Evolutionary conservation across 208 protist genomes (phyloP), one percentile per base, ranked within the genome.

Genomic region (Trypanosomatidae sp.): DNA sequence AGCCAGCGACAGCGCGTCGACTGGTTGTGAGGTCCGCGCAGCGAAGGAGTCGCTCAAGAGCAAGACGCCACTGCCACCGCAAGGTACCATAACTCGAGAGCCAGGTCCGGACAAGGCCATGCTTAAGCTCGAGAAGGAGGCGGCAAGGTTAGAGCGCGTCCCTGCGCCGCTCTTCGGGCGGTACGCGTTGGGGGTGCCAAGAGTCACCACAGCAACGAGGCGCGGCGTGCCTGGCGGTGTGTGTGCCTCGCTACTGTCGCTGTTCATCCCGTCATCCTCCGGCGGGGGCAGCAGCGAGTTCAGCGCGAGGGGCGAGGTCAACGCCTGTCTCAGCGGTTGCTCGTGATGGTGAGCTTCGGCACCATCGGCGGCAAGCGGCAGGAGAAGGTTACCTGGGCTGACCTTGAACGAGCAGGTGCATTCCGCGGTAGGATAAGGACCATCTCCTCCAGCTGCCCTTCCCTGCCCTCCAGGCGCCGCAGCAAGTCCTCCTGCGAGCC

Each of bases 141-240:
- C 41, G 39, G 64, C 70, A 9, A 49, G 58, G 66, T 33, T 50
- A 15, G 30, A 33, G 28, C 75, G 68, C 30, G 36, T 41, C 12
- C n/a, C 39, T 43, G 43, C 30, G n/a, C 41, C 9, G 33, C 43
- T 56, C 46, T 58, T 79, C 25, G 60, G 62, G 19, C 69, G 75
- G 64, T 80, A 71, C 3, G 62, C 10, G 53, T 30, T 67, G 2
- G 75, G 75, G 39, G 75, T 80, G 55, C 75, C 69, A 50, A 80
- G 68, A 64, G 71, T 65, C 52, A 80, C 75, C 28, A 69, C 69
- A 43, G 69, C 75, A 12, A 74, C 33, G 19, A 74, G 47, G 30
- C 41, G 55, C 9, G 62, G 47, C 7, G 67, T 52, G 64, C 55
- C 46, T 10, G 41, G 22, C 52, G 62, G 69, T 8, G 39, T 44